A percentile compares a stretch with the other conserved stretches of the same genome.
Evolutionary conservation across 1,284 basidiomycete species (phyloP).

Genomic region (Vanrija sp.): DNA sequence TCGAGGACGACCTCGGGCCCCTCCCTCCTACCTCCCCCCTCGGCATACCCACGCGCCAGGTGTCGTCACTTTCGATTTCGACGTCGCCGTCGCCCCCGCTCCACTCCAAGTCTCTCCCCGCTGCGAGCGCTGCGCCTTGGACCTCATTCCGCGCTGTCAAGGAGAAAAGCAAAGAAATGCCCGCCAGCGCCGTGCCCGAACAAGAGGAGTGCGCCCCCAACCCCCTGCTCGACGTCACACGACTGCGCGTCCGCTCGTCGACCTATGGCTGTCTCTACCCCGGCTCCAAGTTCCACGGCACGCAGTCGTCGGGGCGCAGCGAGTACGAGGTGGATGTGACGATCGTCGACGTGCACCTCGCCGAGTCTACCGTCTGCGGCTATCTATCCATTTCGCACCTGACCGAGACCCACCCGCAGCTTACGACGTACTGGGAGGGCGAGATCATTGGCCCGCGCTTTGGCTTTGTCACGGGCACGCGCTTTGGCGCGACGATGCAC

Average conservation of each 20-base stretch:
- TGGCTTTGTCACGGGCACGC: conserved; percentile 73
- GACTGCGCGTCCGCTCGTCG: conserved; percentile 65
- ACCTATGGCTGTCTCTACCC: conserved; percentile 75
- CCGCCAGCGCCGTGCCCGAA: background rate
- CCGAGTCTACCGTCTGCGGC: conserved; percentile 72
- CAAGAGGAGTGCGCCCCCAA: conserved; percentile 47
- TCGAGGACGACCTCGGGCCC: background rate
- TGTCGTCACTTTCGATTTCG: background rate
- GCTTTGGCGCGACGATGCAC: conserved; percentile 78
- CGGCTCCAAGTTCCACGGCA: conserved; percentile 70
- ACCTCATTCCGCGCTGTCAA: conserved; percentile 8
- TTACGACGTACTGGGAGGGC: conserved; percentile 89
- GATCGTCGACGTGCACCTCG: conserved; percentile 76
- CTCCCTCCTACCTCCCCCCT: background rate
- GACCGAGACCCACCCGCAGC: conserved; percentile 82
- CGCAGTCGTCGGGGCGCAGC: conserved; percentile 76
- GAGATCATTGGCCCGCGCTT: conserved; percentile 81
- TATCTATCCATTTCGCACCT: conserved; percentile 83
- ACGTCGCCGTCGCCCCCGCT: conserved; percentile 2
- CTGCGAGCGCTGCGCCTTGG: conserved; percentile 31
- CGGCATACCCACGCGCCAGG: background rate
- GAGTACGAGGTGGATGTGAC: conserved; percentile 79
- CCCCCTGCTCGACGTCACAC: conserved; percentile 67
- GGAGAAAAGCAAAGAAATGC: background rate
- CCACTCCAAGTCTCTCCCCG: conserved; percentile 29